Percentiles rank a stretch among this genome's conserved stretches.
phyloP scores from a whole-genome alignment of 2,329 filamentous ascomycete genomes.

The Penicillium sp. region DNA sequence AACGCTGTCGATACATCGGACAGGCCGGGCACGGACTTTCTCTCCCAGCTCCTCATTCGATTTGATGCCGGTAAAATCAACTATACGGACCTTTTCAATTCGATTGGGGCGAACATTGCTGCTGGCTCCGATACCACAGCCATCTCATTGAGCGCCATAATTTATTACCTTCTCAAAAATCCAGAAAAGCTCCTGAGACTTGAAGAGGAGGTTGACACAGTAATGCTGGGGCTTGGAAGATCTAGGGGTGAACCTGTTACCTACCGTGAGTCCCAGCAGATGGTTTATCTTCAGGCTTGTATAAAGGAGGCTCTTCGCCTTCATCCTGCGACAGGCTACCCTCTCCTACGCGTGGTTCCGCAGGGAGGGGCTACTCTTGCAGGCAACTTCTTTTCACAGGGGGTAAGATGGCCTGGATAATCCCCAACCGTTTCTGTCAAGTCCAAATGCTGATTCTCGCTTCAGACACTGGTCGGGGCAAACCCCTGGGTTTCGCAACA shows the following conservation, averaged over 20 bases:
- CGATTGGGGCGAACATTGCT: background rate
- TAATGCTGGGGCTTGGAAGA: background rate
- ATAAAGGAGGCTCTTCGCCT: background rate
- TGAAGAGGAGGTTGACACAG: background rate
- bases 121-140: slow-evolving; percentile 1
- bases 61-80: too few relatives aligned
- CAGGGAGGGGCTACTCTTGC: background rate
- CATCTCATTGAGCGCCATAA: background rate
- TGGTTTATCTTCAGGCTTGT: background rate
- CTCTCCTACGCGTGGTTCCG: background rate
- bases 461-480: background rate
- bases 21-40: too few relatives aligned
- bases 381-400: background rate
- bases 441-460: background rate
- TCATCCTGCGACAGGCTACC: background rate
- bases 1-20: too few relatives aligned
- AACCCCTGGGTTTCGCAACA: background rate
- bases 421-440: background rate
- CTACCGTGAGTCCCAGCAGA: background rate
- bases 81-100: background rate
- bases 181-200: background rate
- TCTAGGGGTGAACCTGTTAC: background rate
- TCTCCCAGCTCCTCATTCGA: too few relatives aligned
- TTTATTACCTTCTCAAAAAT: background rate
- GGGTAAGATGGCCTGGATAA: background rate